Evolutionary conservation across 352 stramenopile species (phyloP).

Genomic region (Globisporangium nodosum): DNA sequence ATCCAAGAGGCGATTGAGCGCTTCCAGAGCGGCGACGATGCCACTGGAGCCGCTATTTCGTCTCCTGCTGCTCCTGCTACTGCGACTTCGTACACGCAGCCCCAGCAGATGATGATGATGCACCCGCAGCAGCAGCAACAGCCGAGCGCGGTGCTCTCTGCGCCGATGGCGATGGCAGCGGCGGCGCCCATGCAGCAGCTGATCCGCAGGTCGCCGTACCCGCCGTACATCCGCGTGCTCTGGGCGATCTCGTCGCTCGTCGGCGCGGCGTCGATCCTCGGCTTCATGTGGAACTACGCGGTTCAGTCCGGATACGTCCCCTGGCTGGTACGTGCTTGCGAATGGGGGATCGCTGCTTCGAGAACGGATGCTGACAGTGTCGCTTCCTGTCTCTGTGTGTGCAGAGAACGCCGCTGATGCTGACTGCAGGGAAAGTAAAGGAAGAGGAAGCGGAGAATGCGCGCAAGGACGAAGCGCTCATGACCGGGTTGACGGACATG

Average conservation of each 20-base stretch:
- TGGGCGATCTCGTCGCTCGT: constrained; percentile 71
- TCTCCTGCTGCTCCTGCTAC: background rate
- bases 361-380: background rate
- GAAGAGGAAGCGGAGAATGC: constrained; percentile 47
- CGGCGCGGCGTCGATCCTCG: constrained; percentile 59
- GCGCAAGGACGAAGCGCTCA: constrained; percentile 45
- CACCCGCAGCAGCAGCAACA: constrained; percentile 9
- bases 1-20: constrained; percentile 76
- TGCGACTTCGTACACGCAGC: constrained; percentile 7
- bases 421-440: constrained; percentile 39
- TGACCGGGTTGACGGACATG: constrained; percentile 38
- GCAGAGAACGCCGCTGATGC: constrained; percentile 32
- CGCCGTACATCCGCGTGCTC: constrained; percentile 54
- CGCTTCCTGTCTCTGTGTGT: background rate
- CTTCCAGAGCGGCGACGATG: constrained; percentile 27
- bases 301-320: constrained; percentile 61
- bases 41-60: background rate
- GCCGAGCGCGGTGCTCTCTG: constrained; percentile 14
- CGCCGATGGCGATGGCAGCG: constrained; percentile 45
- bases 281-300: constrained; percentile 74
- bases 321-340: constrained; percentile 39
- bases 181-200: constrained; percentile 44
- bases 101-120: constrained; percentile 4
- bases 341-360: background rate
- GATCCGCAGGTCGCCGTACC: constrained; percentile 28